Evolutionary conservation across 345 rosid genomes (phyloP), one percentile per base, ranked within the genome.

Genomic region (Dipteronia dyeriana): DNA sequence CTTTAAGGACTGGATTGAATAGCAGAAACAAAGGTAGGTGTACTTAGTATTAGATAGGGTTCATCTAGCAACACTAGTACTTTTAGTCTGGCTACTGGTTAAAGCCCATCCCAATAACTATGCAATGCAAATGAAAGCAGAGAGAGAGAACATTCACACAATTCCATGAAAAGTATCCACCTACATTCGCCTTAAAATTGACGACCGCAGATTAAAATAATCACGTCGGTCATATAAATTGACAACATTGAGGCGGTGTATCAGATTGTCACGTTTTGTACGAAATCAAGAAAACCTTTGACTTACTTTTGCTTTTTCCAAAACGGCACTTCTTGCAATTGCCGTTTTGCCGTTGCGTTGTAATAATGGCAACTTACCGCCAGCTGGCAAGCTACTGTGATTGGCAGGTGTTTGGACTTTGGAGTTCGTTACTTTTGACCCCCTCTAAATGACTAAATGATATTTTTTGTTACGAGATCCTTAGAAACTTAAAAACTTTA

Each of bases 371-470:
- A 49, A 49, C 54, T 13, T 29, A 53, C 72, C 23, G 38, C 67
- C 4, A 13, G 16, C 54, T 34, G 19, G 4, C 20, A 31, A 14
- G 2, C 25, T 4, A 12, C 11, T 26, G 76, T 54, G 68, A 56
- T 25, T 69, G 76, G 61, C 79, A 49, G 85, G 70, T 75, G 25
- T 1, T 47, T 9, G 71, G 61, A 70, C 8, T 31, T 77, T 77
- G 34, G 74, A 45, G 76, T 75, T 69, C 56, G 74, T 70, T 75
- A 19, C 72, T 63, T 68, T 71, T 51, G 13, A 59, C 8, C 31
- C 56, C 29, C 34, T 31, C 5, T 29, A 29, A 31, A 4, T 31
- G 34, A n/a, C n/a, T n/a, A n/a, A n/a, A n/a, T n/a, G n/a, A n/a
- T n/a, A n/a, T n/a, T n/a, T n/a, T n/a, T n/a, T n/a, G n/a, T n/a